phyloP scores from a whole-genome alignment of 192 early-diverging fungal genomes.

The Coemansia sp. region DNA sequence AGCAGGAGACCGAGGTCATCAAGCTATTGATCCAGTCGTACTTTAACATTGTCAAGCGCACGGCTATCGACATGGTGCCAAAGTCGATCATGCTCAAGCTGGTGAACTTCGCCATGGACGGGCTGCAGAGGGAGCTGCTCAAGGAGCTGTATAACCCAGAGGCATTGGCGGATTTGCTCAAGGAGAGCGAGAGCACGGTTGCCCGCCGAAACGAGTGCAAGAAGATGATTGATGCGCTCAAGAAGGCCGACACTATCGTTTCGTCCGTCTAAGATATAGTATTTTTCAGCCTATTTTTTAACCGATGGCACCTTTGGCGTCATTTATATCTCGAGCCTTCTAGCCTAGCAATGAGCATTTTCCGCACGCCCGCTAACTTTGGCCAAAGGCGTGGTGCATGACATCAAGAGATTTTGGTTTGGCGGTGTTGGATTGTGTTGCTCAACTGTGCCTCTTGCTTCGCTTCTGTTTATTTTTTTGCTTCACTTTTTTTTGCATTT shows the following conservation, averaged over 20 bases:
- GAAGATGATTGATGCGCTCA: constrained; percentile 91
- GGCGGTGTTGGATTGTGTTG: not conserved
- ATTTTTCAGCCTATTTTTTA: not conserved
- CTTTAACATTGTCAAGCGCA: constrained; percentile 98
- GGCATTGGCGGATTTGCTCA: constrained; percentile 87
- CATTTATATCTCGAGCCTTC: not conserved
- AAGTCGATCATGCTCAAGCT: constrained; percentile 99
- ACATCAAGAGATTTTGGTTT: not conserved
- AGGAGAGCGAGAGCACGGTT: constrained; percentile 92
- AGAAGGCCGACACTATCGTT: constrained; percentile 55
- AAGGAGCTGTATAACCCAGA: constrained; percentile 96
- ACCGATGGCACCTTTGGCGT: not conserved
- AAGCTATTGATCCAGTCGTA: constrained; percentile 97
- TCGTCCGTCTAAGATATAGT: constrained; percentile 28
- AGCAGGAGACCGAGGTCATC: constrained; percentile 98
- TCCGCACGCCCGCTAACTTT: too few relatives aligned
- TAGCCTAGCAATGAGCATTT: too few relatives aligned
- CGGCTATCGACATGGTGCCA: constrained; percentile 93
- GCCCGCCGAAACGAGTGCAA: constrained; percentile 91
- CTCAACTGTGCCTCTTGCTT: not conserved
- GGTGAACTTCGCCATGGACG: constrained; percentile 85
- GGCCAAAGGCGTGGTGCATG: too few relatives aligned
- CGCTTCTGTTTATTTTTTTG: not conserved
- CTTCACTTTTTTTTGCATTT: not conserved
- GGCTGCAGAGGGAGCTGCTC: constrained; percentile 92